Conservation (phyloP, 2,329 filamentous ascomycete species). For the Diaporthe amygdali region DNA sequence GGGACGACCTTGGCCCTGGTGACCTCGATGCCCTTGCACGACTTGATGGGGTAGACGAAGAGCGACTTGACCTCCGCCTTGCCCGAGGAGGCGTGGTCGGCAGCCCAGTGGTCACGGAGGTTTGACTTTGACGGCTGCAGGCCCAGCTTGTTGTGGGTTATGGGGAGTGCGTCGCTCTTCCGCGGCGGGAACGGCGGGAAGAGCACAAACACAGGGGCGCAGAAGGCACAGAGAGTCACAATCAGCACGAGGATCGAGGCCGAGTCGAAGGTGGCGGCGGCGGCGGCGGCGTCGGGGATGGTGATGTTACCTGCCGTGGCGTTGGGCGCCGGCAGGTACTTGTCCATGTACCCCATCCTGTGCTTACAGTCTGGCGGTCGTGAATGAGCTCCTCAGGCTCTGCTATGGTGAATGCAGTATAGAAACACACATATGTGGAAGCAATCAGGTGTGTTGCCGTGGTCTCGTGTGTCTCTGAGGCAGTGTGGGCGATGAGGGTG, state of each 20-base stretch:
- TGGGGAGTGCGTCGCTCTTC: slow-evolving; percentile 56
- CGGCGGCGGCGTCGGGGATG: slow-evolving; percentile 6
- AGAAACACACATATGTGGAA: background rate
- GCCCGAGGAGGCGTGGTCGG: slow-evolving; percentile 22
- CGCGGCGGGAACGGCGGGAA: slow-evolving; percentile 60
- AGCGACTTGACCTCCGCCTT: slow-evolving; percentile 61
- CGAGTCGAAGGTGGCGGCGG: slow-evolving; percentile 31
- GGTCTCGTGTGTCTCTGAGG: background rate
- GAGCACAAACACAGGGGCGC: slow-evolving; percentile 58
- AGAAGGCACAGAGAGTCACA: slow-evolving; percentile 53
- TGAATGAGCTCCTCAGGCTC: background rate
- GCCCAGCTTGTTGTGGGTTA: slow-evolving; percentile 59
- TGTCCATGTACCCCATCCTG: slow-evolving; percentile 17
- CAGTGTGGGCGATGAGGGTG: background rate
- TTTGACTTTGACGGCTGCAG: slow-evolving; percentile 41
- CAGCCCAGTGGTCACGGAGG: slow-evolving; percentile 30
- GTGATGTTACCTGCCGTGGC: slow-evolving; percentile 12
- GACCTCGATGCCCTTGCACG: slow-evolving; percentile 79
- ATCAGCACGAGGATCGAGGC: slow-evolving; percentile 44
- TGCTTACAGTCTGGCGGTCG: background rate
- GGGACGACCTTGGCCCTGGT: slow-evolving; percentile 66
- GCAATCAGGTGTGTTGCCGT: background rate
- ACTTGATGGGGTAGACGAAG: slow-evolving; percentile 84
- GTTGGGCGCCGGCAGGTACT: background rate
- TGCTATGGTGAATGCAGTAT: background rate